Base-by-base conservation (phyloP, 108 stramenopile genomes). In the Cyclostephanos tholiformis region DNA sequence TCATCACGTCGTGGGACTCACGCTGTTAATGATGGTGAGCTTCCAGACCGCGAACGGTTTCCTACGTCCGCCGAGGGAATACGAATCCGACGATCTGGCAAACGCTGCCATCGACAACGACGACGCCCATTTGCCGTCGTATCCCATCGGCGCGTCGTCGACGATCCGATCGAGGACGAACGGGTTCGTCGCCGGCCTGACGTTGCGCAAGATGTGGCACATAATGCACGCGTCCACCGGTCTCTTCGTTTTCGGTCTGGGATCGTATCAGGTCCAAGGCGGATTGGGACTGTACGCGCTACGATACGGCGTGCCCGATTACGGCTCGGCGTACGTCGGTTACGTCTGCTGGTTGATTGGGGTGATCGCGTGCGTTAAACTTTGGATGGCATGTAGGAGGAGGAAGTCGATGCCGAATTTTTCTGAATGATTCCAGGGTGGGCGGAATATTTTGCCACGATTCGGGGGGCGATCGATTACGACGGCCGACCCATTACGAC, bases 251-350 rank as follows among this genome's bases (percentile, higher is more conserved):
- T 66, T 66, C 50, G 51, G 22, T 8, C 30, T 86, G 63, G 88
- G 85, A 1, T 69, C 84, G 7, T 86, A 78, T 51, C 88, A 88
- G 60, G 61, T 88, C 44, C 71, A 74, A 19, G 66, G 63, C 38
- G 88, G 88, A 0, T 14, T 88, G 71, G 67, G 46, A 14, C 46
- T 88, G 19, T 86, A 69, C 67, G 67, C 84, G 22, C 16, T 9
- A 23, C 44, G 55, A 14, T 80, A 51, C 44, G 51, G 39, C 30
- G 27, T 59, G 13, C 43, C 55, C 36, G 60, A 72, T 64, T 76
- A 62, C 62, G 69, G 72, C 23, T 1, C 62, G 16, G 69, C 67
- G 2, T 80, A 67, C 43, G 32, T 72, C 6, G 74, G 74, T 9
- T 80, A 79, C 29, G 50, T 79, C 11, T 65, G 41, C 7, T 74